A percentile compares a stretch with the other conserved stretches of the same genome.
Evolutionary conservation across 2,329 filamentous ascomycete species (phyloP).

Genomic region (Gnomoniopsis smithogilvyi): DNA sequence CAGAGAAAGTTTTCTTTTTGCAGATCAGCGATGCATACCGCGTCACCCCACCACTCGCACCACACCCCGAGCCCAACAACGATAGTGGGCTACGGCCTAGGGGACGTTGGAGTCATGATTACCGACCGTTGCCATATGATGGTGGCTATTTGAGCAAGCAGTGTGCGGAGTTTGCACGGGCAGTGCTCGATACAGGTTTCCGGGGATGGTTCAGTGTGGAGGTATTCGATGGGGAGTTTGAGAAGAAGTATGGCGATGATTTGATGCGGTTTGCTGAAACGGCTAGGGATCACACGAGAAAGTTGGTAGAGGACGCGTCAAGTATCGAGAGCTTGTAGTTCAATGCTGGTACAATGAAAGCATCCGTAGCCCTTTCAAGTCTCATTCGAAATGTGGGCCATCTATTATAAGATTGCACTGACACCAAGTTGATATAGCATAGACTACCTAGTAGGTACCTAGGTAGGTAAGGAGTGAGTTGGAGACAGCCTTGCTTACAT

Average conservation of each 20-base stretch:
- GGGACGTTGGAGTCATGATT: slow-evolving; percentile 69
- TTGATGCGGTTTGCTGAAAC: slow-evolving; percentile 25
- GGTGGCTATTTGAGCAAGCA: slow-evolving; percentile 63
- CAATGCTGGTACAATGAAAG: no score
- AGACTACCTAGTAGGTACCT: no score
- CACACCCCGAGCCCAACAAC: slow-evolving; percentile 34
- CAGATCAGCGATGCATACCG: slow-evolving; percentile 76
- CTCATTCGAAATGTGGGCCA: no score
- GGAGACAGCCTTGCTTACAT: no score
- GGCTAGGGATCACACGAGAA: slow-evolving; percentile 16
- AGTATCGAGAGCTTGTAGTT: neutral
- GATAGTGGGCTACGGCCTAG: slow-evolving; percentile 55
- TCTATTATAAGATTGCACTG: no score
- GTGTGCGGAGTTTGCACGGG: slow-evolving; percentile 59
- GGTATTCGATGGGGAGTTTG: slow-evolving; percentile 30
- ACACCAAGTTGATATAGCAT: no score
- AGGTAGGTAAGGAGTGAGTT: no score
- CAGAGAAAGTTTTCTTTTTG: slow-evolving; percentile 69
- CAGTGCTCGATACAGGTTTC: slow-evolving; percentile 62
- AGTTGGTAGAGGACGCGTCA: slow-evolving; percentile 8
- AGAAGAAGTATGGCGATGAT: slow-evolving; percentile 29
- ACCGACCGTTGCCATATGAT: slow-evolving; percentile 65
- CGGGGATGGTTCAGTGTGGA: slow-evolving; percentile 27
- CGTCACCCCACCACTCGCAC: slow-evolving; percentile 51
- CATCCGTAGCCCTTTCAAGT: no score